Base-by-base conservation (phyloP, 306 rosid species). In the Mucuna pruriens region DNA sequence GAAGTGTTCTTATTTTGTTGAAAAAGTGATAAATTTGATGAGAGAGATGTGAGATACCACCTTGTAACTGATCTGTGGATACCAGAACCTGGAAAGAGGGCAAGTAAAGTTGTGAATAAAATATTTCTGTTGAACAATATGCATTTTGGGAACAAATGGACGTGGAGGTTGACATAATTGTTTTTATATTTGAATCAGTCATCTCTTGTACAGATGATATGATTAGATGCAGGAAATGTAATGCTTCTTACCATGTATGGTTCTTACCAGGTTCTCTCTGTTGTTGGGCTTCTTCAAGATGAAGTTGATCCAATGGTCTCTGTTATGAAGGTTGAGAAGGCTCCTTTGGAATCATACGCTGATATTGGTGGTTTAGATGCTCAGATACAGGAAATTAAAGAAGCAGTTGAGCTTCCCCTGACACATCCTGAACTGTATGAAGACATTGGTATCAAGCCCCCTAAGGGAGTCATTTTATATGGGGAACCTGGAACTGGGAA, bases 401-500 rank as follows among this genome's bases (percentile, higher is more conserved):
- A 96, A 86, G 99, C 98, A 11, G 99, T 96, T 44, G 99, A 96
- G 90, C 95, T 96, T 85, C 99, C 99, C 15, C 83, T 96, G 40
- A 93, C 97, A 0, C 98, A 96, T 90, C 99, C 99, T 58, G 99
- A 96, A 72, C 84, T 96, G 26, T 96, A 93, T 19, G 99, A 96
- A 84, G 99, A 96, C 81, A 96, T 96, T 55, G 99, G 99, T 84
- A 96, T 96, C 86, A 96, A 87, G 83, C 99, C 99, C 65, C 98
- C 99, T 49, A 96, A 96, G 89, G 99, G 98, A 15, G 97, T 93
- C 75, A 92, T 93, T 57, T 81, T 93, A 65, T 93, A 93, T 71
- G 99, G 99, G 57, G 98, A 93, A 74, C 99, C 99, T 48, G 99
- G 99, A 81, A 96, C 99, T 0, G 99, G 99, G 70, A 96, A 96